These are phyloP conservation scores for Adiantum capillusveneris DNA, from an alignment of 75 land plant species.

Conservation along the genomic window DNA sequence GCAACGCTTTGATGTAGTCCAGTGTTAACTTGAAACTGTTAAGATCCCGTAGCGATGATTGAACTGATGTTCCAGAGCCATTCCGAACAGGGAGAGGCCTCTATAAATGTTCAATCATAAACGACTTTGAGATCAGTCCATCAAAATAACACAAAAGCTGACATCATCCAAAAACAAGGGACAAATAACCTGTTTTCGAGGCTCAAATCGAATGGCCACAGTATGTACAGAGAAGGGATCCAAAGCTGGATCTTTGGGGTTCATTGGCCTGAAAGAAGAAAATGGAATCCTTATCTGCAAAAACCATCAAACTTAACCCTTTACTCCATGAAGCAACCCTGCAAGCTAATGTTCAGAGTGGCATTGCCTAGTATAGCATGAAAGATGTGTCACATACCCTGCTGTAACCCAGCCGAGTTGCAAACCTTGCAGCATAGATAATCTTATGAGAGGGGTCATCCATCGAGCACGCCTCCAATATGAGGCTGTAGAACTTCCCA, in stretches of 20 bases:
- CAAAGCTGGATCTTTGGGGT: slow-evolving; percentile 78
- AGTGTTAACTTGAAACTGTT: slow-evolving; percentile 73
- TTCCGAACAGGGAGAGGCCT: slow-evolving; percentile 13
- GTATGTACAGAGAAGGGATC: slow-evolving; percentile 94
- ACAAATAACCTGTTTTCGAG: slow-evolving; percentile 63
- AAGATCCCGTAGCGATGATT: slow-evolving; percentile 30
- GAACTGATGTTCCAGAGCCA: background rate
- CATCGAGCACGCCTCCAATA: slow-evolving; percentile 73
- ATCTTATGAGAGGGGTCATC: slow-evolving; percentile 65
- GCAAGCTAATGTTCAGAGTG: too few relatives aligned
- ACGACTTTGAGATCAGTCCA: background rate
- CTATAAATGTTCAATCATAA: too few relatives aligned
- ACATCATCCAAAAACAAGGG: background rate
- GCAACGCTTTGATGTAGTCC: slow-evolving; percentile 92
- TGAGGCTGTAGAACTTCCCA: slow-evolving; percentile 68
- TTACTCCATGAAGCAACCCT: too few relatives aligned
- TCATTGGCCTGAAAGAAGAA: slow-evolving; percentile 77
- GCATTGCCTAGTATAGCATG: too few relatives aligned
- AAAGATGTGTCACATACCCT: slow-evolving; percentile 74
- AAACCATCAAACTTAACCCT: too few relatives aligned
- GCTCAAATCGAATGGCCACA: slow-evolving; percentile 88
- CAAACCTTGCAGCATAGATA: slow-evolving; percentile 66
- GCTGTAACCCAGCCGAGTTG: slow-evolving; percentile 85
- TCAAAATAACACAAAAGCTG: background rate
- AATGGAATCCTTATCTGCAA: slow-evolving; percentile 85